phyloP scores from a whole-genome alignment of 177 flowering plant species.

The Vitis hybrid region DNA sequence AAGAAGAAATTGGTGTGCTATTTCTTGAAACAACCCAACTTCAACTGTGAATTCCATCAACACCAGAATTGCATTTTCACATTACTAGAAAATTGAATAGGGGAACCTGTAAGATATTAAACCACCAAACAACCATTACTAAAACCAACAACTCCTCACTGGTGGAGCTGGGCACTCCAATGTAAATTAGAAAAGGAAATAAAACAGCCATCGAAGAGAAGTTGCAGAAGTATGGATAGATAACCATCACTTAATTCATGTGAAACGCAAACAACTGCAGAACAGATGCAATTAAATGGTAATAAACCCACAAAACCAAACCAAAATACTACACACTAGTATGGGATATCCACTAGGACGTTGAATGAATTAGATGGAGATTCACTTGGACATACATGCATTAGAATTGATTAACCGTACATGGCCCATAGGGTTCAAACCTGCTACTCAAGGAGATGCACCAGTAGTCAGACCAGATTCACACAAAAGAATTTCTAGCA shows the following conservation, averaged over 20 bases:
- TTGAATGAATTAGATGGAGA: background rate
- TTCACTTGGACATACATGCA: too few species aligned
- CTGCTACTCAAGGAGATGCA: background rate
- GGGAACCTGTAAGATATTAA: background rate
- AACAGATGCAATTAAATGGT: background rate
- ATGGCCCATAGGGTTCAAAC: background rate
- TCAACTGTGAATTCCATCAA: background rate
- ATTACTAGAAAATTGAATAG: background rate
- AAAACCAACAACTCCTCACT: background rate
- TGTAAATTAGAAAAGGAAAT: background rate
- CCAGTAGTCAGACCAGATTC: background rate
- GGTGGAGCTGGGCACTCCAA: background rate
- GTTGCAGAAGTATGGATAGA: background rate
- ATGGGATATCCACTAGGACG: too few species aligned
- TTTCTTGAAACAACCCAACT: constrained; percentile 2
- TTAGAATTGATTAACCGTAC: background rate
- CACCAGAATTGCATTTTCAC: background rate
- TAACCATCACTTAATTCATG: background rate
- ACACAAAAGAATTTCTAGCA: background rate
- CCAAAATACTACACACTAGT: background rate
- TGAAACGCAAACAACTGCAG: background rate
- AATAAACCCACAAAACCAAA: background rate
- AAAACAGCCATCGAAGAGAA: background rate
- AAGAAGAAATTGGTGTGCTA: background rate
- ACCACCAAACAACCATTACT: background rate